Conservation (phyloP, 306 rosid species). For the cucumber (Cucumis sativus) region DNA sequence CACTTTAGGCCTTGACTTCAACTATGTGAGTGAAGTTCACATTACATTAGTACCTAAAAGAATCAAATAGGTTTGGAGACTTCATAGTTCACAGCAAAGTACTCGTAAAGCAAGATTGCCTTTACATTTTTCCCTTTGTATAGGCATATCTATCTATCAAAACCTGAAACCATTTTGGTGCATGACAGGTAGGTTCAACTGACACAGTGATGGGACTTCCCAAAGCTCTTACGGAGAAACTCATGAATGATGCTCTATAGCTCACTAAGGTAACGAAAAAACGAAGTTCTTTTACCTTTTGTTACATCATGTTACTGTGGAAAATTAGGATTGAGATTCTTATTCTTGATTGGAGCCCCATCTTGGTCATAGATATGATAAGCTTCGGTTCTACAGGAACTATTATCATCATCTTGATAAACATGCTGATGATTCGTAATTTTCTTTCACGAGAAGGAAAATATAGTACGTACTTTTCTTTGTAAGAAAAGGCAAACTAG, state of each 20-base stretch:
- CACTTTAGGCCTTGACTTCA: not conserved
- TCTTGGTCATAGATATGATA: not conserved
- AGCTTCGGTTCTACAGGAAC: not conserved
- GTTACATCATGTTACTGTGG: not conserved
- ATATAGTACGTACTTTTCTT: not conserved
- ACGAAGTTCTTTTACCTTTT: not conserved
- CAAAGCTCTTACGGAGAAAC: slow-evolving; percentile 60
- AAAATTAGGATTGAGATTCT: not conserved
- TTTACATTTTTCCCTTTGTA: not conserved
- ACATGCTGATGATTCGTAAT: not conserved
- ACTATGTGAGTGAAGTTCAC: not conserved
- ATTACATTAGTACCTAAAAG: not conserved
- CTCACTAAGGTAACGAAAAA: slow-evolving; percentile 1
- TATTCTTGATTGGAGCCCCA: not conserved
- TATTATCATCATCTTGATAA: not conserved
- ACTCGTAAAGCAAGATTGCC: not conserved
- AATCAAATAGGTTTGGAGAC: not conserved
- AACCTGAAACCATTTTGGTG: not conserved
- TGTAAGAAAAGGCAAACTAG: not conserved
- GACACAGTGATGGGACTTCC: slow-evolving; percentile 97
- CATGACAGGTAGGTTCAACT: slow-evolving; percentile 54
- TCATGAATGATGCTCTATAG: slow-evolving; percentile 55
- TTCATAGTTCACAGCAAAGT: not conserved
- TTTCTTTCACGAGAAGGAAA: not conserved
- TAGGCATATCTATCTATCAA: not conserved